A percentile compares a stretch with the other conserved stretches of the same genome.
These are phyloP conservation scores for Magnusiomyces paraingens DNA, from an alignment of 1,139 yeast genomes.

Conservation along the genomic window DNA sequence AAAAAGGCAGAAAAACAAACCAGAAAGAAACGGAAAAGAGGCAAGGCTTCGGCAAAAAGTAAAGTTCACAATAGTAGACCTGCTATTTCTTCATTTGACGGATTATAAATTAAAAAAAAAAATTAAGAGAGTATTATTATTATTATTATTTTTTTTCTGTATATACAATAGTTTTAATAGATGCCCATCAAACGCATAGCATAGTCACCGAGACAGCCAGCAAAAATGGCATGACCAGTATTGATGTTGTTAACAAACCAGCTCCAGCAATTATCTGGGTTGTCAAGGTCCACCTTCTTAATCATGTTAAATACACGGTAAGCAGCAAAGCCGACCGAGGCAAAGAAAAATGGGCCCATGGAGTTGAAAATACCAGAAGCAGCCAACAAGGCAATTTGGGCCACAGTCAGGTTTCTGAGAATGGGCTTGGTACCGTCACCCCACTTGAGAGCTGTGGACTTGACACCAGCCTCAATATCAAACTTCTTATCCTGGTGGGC, in stretches of 20 bases:
- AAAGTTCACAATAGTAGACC: background rate
- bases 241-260: conserved; percentile 70
- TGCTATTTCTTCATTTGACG: conserved; percentile 15
- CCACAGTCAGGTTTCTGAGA: conserved; percentile 52
- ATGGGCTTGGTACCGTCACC: conserved; percentile 69
- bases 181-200: conserved; percentile 44
- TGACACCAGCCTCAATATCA: conserved; percentile 84
- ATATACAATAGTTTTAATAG: conserved; percentile 26
- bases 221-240: conserved; percentile 73
- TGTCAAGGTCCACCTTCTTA: conserved; percentile 63
- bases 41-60: conserved; percentile 2
- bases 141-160: background rate
- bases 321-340: conserved; percentile 62
- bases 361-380: conserved; percentile 76
- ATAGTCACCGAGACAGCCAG: conserved; percentile 74
- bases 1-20: conserved; percentile 39
- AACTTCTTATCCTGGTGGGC: conserved; percentile 95
- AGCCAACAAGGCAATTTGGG: conserved; percentile 59
- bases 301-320: conserved; percentile 64
- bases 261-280: conserved; percentile 76
- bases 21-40: conserved; percentile 17
- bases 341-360: conserved; percentile 76
- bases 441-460: conserved; percentile 94
- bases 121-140: background rate
- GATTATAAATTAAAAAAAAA: conserved; percentile 8